A percentile compares a stretch with the other conserved stretches of the same genome.
Evolutionary conservation across 371 early-diverging fungal genomes (phyloP).

Genomic region (Mortierella sp.): DNA sequence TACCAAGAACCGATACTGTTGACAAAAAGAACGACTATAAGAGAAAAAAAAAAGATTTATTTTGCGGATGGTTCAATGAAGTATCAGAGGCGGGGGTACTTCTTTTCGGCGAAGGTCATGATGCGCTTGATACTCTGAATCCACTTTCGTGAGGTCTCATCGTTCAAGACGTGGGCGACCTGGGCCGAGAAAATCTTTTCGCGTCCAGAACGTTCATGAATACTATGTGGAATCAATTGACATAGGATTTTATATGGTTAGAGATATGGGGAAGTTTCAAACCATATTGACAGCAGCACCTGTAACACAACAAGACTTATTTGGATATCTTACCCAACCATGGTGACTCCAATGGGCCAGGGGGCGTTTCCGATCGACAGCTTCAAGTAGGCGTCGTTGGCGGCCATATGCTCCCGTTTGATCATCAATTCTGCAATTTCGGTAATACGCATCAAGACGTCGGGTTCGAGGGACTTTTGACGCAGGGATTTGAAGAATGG

Average conservation of each 20-base stretch:
- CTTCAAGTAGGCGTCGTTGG: constrained; percentile 94
- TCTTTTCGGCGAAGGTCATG: constrained; percentile 95
- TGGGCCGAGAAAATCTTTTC: constrained; percentile 96
- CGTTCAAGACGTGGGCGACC: constrained; percentile 98
- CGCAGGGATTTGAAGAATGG: constrained; percentile 93
- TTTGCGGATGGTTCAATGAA: background rate
- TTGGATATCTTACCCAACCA: constrained; percentile 71
- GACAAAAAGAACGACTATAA: background rate
- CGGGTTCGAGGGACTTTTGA: constrained; percentile 81
- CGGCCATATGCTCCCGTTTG: constrained; percentile 90
- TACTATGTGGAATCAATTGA: constrained; percentile 65
- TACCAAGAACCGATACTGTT: too few species aligned
- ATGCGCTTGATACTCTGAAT: constrained; percentile 97
- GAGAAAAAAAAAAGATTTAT: background rate
- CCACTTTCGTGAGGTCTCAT: constrained; percentile 98
- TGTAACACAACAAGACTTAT: background rate
- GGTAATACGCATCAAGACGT: constrained; percentile 89
- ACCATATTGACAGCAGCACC: background rate
- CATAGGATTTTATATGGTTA: background rate
- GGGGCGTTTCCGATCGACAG: constrained; percentile 98
- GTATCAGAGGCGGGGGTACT: constrained; percentile 79
- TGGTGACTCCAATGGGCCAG: constrained; percentile 98
- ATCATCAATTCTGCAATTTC: constrained; percentile 92
- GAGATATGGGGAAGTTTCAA: background rate
- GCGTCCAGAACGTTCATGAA: constrained; percentile 97